These are phyloP conservation scores for Neofusicoccum laricinum DNA, from an alignment of 2,329 filamentous ascomycete genomes.

Conservation along the genomic window DNA sequence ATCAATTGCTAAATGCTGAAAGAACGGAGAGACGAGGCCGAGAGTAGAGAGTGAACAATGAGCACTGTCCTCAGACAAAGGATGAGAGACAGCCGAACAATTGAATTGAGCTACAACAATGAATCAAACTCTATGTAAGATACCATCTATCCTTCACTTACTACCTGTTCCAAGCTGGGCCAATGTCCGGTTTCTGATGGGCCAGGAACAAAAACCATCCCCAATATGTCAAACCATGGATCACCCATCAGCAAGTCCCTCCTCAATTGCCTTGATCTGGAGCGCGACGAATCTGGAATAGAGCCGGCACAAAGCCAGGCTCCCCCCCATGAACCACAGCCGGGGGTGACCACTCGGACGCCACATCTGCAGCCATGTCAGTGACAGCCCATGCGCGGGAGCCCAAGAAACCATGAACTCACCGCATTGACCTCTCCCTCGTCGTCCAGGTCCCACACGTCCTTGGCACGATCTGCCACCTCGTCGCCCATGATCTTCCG, in stretches of 20 bases:
- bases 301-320: slow-evolving; percentile 34
- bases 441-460: slow-evolving; percentile 42
- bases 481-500: slow-evolving; percentile 59
- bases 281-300: slow-evolving; percentile 38
- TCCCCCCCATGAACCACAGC: slow-evolving; percentile 42
- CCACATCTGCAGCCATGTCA: slow-evolving; percentile 27
- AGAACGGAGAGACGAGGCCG: too few species aligned
- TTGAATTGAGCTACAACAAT: too few species aligned
- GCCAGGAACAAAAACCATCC: too few species aligned
- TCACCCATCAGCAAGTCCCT: slow-evolving; percentile 28
- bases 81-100: too few species aligned
- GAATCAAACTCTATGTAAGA: too few species aligned
- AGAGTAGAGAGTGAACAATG: too few species aligned
- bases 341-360: slow-evolving; percentile 36
- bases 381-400: neutral
- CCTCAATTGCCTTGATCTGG: slow-evolving; percentile 40
- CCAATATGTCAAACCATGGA: neutral
- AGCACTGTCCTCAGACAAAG: too few species aligned
- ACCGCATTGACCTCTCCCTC: slow-evolving; percentile 33
- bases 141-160: too few species aligned
- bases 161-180: too few species aligned
- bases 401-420: neutral
- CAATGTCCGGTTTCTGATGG: too few species aligned
- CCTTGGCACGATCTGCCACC: slow-evolving; percentile 57
- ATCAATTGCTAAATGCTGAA: too few species aligned